Conservation (phyloP, 352 stramenopile genomes). For the Plasmopara viticola region DNA sequence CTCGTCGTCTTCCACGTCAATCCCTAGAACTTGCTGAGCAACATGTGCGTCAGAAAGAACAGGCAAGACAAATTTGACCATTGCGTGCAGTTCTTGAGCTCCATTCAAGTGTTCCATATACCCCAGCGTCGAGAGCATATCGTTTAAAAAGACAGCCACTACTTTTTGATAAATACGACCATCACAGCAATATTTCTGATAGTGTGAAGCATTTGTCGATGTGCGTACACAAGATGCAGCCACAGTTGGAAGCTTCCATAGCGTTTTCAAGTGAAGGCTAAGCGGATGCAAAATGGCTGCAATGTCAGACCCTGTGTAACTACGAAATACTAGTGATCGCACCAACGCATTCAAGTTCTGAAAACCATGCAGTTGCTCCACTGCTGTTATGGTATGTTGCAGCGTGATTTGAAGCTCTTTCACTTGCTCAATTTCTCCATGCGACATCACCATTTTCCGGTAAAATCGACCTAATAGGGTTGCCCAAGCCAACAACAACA, state of each 20-base stretch:
- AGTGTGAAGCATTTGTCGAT: slow-evolving; percentile 1
- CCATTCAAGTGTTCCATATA: slow-evolving; percentile 47
- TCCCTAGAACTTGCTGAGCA: slow-evolving; percentile 28
- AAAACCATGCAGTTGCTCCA: slow-evolving; percentile 43
- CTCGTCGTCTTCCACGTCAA: slow-evolving; percentile 15
- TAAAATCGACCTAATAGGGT: slow-evolving; percentile 46
- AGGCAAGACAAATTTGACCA: slow-evolving; percentile 57
- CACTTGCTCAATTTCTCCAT: slow-evolving; percentile 9
- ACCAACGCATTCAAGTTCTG: slow-evolving; percentile 48
- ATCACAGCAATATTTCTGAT: slow-evolving; percentile 4
- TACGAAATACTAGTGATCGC: slow-evolving; percentile 33
- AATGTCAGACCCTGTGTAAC: slow-evolving; percentile 15
- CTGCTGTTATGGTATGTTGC: slow-evolving; percentile 33
- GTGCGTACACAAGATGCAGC: slow-evolving; percentile 7
- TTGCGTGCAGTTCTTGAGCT: slow-evolving; percentile 44
- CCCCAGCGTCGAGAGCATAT: slow-evolving; percentile 43
- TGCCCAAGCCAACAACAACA: slow-evolving; percentile 51
- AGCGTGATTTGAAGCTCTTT: slow-evolving; percentile 32
- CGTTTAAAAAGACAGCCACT: slow-evolving; percentile 49
- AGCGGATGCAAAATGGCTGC: slow-evolving; percentile 22
- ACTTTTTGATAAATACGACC: slow-evolving; percentile 43
- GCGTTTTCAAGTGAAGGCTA: slow-evolving; percentile 18
- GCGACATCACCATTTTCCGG: slow-evolving; percentile 8
- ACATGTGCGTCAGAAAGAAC: slow-evolving; percentile 37
- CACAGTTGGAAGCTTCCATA: slow-evolving; percentile 31